Conservation (phyloP, 208 protist species). For the Wallacemonas rigidus region DNA sequence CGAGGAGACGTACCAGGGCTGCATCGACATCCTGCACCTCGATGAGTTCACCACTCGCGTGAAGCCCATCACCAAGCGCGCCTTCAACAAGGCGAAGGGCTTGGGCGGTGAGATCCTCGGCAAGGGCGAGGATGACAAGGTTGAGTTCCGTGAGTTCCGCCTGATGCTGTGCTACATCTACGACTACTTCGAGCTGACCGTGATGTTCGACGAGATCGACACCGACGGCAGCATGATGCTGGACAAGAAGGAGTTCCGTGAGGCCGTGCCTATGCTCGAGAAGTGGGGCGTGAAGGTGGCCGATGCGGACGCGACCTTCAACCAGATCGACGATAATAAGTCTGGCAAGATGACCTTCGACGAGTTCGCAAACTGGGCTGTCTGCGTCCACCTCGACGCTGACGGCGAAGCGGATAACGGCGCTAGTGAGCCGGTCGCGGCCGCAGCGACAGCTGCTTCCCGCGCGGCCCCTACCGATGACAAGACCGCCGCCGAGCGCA, state of each 20-base stretch:
- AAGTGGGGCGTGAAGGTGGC: conserved; percentile 38
- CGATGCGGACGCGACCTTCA: conserved; percentile 41
- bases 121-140: conserved; percentile 29
- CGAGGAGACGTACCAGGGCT: conserved; percentile 27
- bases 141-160: conserved; percentile 54
- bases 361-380: conserved; percentile 61
- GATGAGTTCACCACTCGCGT: conserved; percentile 37
- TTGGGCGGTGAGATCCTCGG: conserved; percentile 27
- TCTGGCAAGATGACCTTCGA: conserved; percentile 53
- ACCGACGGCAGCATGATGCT: conserved; percentile 41
- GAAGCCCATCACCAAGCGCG: conserved; percentile 44
- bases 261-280: conserved; percentile 36
- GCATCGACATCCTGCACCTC: conserved; percentile 37
- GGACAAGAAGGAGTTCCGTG: conserved; percentile 47
- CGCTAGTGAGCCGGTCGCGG: neutral
- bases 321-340: conserved; percentile 49
- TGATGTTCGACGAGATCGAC: conserved; percentile 69
- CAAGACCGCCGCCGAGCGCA: conserved; percentile 10
- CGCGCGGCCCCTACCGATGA: conserved; percentile 10
- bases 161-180: conserved; percentile 37
- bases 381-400: conserved; percentile 29
- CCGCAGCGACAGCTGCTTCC: conserved; percentile 17
- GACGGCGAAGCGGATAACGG: conserved; percentile 14
- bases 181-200: conserved; percentile 35
- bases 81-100: conserved; percentile 55